phyloP scores from a whole-genome alignment of 2,329 filamentous ascomycete genomes.

The Alternaria triticimaculans region DNA sequence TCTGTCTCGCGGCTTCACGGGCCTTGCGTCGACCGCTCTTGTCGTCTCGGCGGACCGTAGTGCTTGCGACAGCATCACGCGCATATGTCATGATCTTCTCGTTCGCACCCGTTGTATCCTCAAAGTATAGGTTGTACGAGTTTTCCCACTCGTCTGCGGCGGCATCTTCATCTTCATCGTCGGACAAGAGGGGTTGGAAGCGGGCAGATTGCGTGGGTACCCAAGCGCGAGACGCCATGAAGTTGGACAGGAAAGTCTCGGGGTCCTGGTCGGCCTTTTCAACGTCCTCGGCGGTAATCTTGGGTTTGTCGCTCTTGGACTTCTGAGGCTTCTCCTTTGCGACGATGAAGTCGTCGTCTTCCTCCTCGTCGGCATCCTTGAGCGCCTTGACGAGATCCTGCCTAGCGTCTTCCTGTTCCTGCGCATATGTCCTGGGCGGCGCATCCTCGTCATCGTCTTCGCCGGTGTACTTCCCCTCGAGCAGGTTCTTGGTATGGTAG shows the following conservation, averaged over 20 bases:
- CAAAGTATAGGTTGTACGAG: slow-evolving; percentile 95
- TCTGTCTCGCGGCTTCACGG: slow-evolving; percentile 77
- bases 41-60: slow-evolving; percentile 86
- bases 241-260: slow-evolving; percentile 92
- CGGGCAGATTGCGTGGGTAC: slow-evolving; percentile 69
- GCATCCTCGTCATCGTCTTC: slow-evolving; percentile 62
- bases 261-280: slow-evolving; percentile 84
- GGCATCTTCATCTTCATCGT: slow-evolving; percentile 78
- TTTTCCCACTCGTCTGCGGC: slow-evolving; percentile 87
- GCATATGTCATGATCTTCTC: slow-evolving; percentile 88
- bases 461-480: slow-evolving; percentile 71
- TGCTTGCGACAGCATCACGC: slow-evolving; percentile 80
- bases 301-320: slow-evolving; percentile 37
- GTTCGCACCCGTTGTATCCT: slow-evolving; percentile 87
- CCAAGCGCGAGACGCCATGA: slow-evolving; percentile 92
- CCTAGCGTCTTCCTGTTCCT: slow-evolving; percentile 88
- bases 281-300: slow-evolving; percentile 63
- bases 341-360: slow-evolving; percentile 78
- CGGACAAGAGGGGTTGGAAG: slow-evolving; percentile 87
- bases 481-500: slow-evolving; percentile 90
- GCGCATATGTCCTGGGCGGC: slow-evolving; percentile 74
- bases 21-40: slow-evolving; percentile 76
- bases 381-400: slow-evolving; percentile 80
- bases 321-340: slow-evolving; percentile 64
- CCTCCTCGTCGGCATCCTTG: slow-evolving; percentile 66